phyloP scores from a whole-genome alignment of 441 rosid species.

The Croton setiger region DNA sequence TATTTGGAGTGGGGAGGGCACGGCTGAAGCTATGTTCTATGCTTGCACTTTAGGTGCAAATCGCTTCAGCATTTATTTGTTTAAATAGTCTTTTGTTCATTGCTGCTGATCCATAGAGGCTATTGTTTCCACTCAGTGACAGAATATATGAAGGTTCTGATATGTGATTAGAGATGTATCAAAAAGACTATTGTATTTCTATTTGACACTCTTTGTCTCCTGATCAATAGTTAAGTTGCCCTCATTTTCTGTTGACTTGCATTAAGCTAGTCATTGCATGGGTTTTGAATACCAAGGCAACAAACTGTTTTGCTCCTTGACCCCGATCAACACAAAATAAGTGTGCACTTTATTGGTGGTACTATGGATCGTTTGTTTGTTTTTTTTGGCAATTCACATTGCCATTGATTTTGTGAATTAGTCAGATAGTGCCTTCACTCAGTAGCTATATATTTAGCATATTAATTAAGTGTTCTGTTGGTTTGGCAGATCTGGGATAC shows the following conservation, averaged over 20 bases:
- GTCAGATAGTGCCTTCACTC: neutral
- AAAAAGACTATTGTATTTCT: neutral
- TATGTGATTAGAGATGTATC: neutral
- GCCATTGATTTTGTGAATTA: neutral
- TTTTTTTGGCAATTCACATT: neutral
- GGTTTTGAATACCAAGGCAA: neutral
- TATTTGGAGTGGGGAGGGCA: neutral
- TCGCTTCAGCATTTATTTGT: neutral
- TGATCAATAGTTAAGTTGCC: neutral
- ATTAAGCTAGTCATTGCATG: neutral
- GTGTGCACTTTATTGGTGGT: neutral
- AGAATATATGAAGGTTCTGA: neutral
- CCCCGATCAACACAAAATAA: neutral
- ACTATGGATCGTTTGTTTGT: neutral
- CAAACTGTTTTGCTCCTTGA: neutral
- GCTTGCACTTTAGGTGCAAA: neutral
- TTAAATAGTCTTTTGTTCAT: neutral
- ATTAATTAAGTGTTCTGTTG: slow-evolving; percentile 1
- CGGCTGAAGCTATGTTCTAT: neutral
- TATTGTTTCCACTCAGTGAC: neutral
- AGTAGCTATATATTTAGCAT: neutral
- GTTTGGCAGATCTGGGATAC: slow-evolving; percentile 81
- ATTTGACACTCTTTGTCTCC: neutral
- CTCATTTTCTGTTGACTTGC: neutral
- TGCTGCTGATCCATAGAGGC: neutral